Conservation (phyloP, 2,329 filamentous ascomycete species). For the Colletotrichum zoysiae region DNA sequence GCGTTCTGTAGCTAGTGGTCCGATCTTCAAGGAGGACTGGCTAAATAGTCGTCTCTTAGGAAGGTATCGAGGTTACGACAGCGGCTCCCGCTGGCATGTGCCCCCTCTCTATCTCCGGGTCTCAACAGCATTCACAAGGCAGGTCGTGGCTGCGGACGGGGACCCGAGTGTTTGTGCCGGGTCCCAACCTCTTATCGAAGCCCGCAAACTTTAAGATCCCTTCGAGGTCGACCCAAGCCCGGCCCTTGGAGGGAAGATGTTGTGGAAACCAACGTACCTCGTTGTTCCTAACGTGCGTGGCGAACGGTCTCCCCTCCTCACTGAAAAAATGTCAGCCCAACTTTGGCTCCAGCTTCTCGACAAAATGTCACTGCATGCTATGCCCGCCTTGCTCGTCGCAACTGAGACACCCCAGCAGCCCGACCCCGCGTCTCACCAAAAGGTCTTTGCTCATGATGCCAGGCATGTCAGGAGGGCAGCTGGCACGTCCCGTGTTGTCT, state of each 20-base stretch:
- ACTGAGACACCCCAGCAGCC: conserved; percentile 21
- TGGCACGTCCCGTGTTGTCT: neutral
- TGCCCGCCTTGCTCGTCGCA: neutral
- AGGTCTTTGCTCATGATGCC: neutral
- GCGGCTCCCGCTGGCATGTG: neutral
- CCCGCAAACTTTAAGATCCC: neutral
- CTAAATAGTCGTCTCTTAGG: neutral
- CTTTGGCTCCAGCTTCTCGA: neutral
- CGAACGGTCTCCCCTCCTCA: neutral
- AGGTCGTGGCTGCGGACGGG: too few relatives aligned
- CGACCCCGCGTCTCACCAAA: conserved; percentile 15
- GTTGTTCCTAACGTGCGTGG: neutral
- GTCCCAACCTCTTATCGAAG: neutral
- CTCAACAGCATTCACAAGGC: neutral
- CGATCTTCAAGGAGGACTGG: neutral
- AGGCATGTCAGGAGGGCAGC: neutral
- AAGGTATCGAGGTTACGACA: neutral
- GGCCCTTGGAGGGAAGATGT: neutral
- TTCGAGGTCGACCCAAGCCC: neutral
- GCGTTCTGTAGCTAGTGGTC: neutral
- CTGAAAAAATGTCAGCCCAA: neutral
- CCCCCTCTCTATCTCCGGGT: neutral
- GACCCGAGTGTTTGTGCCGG: neutral
- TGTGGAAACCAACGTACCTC: neutral
- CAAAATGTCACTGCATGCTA: neutral